Evolutionary conservation across 1,139 yeast species (phyloP).

Genomic region (Sugiyamaella pinicola): DNA sequence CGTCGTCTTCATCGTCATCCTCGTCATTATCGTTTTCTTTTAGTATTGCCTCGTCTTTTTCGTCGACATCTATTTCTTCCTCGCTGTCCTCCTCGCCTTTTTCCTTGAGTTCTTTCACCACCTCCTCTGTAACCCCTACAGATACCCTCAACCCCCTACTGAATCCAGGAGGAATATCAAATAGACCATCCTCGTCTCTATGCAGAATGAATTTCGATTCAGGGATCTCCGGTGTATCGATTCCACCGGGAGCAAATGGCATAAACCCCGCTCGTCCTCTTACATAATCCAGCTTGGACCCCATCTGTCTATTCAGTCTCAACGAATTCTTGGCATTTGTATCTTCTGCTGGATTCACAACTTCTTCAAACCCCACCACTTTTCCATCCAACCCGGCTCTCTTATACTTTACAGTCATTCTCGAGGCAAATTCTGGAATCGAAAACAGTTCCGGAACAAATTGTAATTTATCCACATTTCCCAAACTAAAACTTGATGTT

Average conservation of each 20-base stretch:
- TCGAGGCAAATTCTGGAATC: conserved; percentile 45
- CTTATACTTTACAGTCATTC: conserved; percentile 44
- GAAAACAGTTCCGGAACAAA: conserved; percentile 42
- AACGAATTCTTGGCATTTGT: conserved; percentile 69
- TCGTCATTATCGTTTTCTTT: conserved; percentile 18
- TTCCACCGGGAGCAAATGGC: conserved; percentile 95
- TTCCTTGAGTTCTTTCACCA: conserved; percentile 34
- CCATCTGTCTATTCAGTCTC: conserved; percentile 68
- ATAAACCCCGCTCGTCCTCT: conserved; percentile 73
- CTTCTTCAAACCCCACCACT: conserved; percentile 65
- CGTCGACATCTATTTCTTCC: conserved; percentile 13
- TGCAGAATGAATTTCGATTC: conserved; percentile 50
- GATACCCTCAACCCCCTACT: conserved; percentile 60
- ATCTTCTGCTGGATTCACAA: conserved; percentile 53
- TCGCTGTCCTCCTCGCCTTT: conserved; percentile 35
- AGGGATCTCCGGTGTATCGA: conserved; percentile 47
- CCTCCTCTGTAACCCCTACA: conserved; percentile 32
- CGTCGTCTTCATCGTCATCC: conserved; percentile 13
- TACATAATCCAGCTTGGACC: conserved; percentile 61
- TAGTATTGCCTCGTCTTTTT: conserved; percentile 11
- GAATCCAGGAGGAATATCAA: conserved; percentile 82
- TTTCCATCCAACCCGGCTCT: conserved; percentile 75
- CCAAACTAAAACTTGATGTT: conserved; percentile 27
- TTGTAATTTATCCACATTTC: conserved; percentile 43
- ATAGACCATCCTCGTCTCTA: conserved; percentile 71